These are phyloP conservation scores for Lentinula lateritia DNA, from an alignment of 768 basidiomycete species.

Conservation along the genomic window DNA sequence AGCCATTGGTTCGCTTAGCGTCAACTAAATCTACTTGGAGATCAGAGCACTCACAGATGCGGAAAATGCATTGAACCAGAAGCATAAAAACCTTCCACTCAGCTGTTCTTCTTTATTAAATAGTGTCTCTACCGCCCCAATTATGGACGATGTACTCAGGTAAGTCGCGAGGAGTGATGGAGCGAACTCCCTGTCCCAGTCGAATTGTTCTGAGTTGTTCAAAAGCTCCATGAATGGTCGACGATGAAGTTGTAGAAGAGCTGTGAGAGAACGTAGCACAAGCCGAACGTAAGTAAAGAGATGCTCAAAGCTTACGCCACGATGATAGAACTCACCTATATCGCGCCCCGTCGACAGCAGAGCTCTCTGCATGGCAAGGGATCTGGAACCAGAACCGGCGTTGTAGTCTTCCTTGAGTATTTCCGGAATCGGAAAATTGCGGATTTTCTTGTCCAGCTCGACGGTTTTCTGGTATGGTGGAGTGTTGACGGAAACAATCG, in stretches of 20 bases:
- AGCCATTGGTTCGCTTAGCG: not conserved
- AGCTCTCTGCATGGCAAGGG: conserved; percentile 60
- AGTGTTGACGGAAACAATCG: conserved; percentile 46
- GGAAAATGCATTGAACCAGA: conserved; percentile 74
- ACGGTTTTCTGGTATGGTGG: conserved; percentile 48
- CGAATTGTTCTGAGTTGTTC: conserved; percentile 46
- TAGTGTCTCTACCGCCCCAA: conserved; percentile 50
- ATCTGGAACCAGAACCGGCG: conserved; percentile 31
- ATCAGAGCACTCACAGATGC: conserved; percentile 45
- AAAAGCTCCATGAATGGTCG: conserved; percentile 65
- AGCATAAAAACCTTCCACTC: conserved; percentile 59
- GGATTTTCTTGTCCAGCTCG: conserved; percentile 46
- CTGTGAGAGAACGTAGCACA: conserved; percentile 23
- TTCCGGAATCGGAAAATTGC: conserved; percentile 50
- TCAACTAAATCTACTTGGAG: not conserved
- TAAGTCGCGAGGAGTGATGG: conserved; percentile 71
- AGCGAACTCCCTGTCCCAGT: conserved; percentile 55
- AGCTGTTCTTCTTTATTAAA: conserved; percentile 56
- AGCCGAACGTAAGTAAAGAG: not conserved
- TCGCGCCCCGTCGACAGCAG: conserved; percentile 56
- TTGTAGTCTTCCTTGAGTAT: conserved; percentile 35
- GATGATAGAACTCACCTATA: conserved; percentile 38
- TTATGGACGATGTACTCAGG: conserved; percentile 50
- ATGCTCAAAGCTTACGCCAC: not conserved
- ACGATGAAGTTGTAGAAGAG: conserved; percentile 62